phyloP scores from a whole-genome alignment of 139 green algal species.

The Auxenochlorella protothecoides region DNA sequence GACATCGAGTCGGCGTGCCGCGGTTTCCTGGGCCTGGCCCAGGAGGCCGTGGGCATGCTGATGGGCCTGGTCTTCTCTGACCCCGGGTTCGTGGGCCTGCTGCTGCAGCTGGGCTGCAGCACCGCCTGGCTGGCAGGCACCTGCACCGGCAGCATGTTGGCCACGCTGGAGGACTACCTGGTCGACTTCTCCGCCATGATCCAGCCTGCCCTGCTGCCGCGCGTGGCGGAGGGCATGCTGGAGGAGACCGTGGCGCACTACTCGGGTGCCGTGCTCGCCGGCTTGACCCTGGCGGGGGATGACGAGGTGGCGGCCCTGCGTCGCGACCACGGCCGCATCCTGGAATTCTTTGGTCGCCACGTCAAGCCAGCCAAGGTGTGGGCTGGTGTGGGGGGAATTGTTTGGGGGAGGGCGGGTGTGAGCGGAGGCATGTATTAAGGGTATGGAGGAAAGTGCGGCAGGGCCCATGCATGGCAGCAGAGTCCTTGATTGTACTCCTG shows the following conservation, averaged over 20 bases:
- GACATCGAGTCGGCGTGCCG: constrained; percentile 54
- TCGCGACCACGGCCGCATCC: constrained; percentile 20
- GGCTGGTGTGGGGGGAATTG: not conserved
- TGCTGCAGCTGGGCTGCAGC: constrained; percentile 26
- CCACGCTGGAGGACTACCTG: constrained; percentile 70
- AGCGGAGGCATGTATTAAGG: not conserved
- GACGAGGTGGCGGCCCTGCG: constrained; percentile 17
- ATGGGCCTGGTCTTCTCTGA: constrained; percentile 30
- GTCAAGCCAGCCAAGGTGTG: constrained; percentile 28
- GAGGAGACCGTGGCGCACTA: constrained; percentile 40
- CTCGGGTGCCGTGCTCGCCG: constrained; percentile 33
- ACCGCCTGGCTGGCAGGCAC: constrained; percentile 41
- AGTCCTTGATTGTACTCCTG: not conserved
- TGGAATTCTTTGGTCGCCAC: constrained; percentile 41
- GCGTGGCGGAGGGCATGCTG: constrained; percentile 34
- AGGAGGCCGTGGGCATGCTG: constrained; percentile 20
- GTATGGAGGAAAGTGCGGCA: not conserved
- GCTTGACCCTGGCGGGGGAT: constrained; percentile 19
- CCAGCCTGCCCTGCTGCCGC: constrained; percentile 23
- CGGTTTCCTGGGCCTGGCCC: constrained; percentile 58
- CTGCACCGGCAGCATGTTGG: constrained; percentile 49
- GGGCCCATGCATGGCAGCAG: not conserved
- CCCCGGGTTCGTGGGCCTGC: constrained; percentile 34
- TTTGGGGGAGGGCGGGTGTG: too few species aligned
- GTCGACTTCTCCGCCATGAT: constrained; percentile 42